These are phyloP conservation scores for Rhizophora apiculata DNA, from an alignment of 345 rosid genomes.

Conservation along the genomic window DNA sequence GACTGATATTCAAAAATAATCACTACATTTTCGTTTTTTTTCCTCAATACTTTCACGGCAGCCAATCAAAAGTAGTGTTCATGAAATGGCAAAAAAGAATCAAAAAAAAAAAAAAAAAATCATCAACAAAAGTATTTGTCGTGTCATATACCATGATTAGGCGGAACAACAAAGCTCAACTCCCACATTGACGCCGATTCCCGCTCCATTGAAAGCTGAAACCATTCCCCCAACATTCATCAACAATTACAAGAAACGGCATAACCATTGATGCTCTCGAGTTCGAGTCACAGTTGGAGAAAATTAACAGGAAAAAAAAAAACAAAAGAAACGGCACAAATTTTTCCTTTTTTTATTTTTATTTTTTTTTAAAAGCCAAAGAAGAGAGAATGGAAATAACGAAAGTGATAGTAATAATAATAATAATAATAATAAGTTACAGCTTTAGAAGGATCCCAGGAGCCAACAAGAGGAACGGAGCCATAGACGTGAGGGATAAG, in stretches of 20 bases:
- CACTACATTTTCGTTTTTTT: background rate
- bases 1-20: background rate
- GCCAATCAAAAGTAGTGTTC: constrained; percentile 11
- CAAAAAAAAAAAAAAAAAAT: background rate
- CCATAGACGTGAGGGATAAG: constrained; percentile 93
- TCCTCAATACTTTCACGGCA: background rate
- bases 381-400: background rate
- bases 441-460: constrained; percentile 93
- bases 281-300: too few species aligned
- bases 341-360: background rate
- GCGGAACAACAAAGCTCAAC: constrained; percentile 90
- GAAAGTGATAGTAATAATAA: background rate
- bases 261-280: too few species aligned
- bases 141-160: constrained; percentile 69
- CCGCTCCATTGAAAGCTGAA: constrained; percentile 78
- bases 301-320: background rate
- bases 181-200: constrained; percentile 94
- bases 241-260: too few species aligned
- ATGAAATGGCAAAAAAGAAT: background rate
- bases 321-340: background rate
- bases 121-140: background rate
- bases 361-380: too few species aligned
- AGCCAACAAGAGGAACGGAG: constrained; percentile 85
- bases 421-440: constrained; percentile 33
- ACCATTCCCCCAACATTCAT: background rate